Evolutionary conservation across 139 green algal genomes (phyloP), one percentile per base, ranked within the genome.

Genomic region (Yamagishiella unicocca): DNA sequence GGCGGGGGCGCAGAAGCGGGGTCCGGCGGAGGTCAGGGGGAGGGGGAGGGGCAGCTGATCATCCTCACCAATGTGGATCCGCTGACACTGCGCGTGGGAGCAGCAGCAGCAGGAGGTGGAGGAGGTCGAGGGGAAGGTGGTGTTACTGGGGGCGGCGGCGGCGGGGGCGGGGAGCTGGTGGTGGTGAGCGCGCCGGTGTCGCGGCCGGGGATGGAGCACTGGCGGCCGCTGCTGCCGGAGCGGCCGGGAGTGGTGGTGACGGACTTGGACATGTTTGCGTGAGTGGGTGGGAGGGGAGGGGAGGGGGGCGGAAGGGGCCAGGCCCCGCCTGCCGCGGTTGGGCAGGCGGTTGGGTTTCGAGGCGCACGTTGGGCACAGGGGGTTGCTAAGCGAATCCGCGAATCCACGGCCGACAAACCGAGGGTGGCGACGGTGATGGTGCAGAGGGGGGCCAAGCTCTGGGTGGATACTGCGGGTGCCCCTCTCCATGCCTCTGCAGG

Each of bases 261-360:
- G 22, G 95, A 97, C 87, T 89, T 97, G 87, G 94, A 97, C 66
- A 66, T 97, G 71, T 95, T 95, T 64, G 5, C 22, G 78, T 85
- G 78, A 35, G 78, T 2, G 25, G 0, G 38, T 8, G 14, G 29
- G 9, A 10, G 64, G 35, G 17, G 64, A 9, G 64, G n/a, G 64
- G 64, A 42, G 64, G 64, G 72, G 72, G 42, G 6, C 12, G 50
- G 50, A 12, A 58, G 50, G 50, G 50, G 50, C 50, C 12, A 58
- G 12, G 50, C 12, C n/a, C n/a, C n/a, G n/a, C n/a, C n/a, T n/a
- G n/a, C n/a, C n/a, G n/a, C n/a, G n/a, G n/a, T n/a, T n/a, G n/a
- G n/a, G n/a, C n/a, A n/a, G n/a, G n/a, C n/a, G n/a, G n/a, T n/a
- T n/a, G n/a, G n/a, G n/a, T n/a, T n/a, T n/a, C n/a, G n/a, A n/a